A percentile compares a stretch with the other conserved stretches of the same genome.
Evolutionary conservation across 2,329 filamentous ascomycete genomes (phyloP).

Genomic region (Trichophyton schoenleinii): DNA sequence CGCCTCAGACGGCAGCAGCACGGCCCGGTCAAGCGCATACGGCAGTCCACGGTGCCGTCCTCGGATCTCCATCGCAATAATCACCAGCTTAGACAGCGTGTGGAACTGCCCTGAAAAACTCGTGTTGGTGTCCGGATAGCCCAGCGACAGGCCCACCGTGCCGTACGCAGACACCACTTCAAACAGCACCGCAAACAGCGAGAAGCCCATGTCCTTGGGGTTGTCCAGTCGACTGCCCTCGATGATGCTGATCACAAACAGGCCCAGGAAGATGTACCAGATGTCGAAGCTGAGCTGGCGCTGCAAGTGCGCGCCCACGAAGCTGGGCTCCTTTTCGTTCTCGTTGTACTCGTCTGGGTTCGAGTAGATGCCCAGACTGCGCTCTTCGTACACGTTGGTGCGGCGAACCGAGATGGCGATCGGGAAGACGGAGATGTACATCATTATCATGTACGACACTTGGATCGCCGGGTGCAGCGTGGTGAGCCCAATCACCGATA

Average conservation of each 20-base stretch:
- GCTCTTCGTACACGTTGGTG: constrained; percentile 93
- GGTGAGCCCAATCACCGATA: constrained; percentile 65
- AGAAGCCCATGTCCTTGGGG: constrained; percentile 46
- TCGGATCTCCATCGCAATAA: constrained; percentile 55
- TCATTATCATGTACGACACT: constrained; percentile 93
- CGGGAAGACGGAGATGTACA: constrained; percentile 97
- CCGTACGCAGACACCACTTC: constrained; percentile 86
- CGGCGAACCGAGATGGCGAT: constrained; percentile 89
- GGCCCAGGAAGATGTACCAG: constrained; percentile 90
- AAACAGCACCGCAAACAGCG: constrained; percentile 60
- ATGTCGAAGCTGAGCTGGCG: constrained; percentile 91
- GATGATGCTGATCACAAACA: constrained; percentile 83
- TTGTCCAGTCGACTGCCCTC: constrained; percentile 62
- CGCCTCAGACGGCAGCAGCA: constrained; percentile 54
- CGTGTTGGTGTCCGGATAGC: constrained; percentile 61
- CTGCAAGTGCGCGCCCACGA: constrained; percentile 82
- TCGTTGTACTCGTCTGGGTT: constrained; percentile 56
- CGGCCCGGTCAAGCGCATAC: constrained; percentile 57
- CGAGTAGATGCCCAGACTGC: constrained; percentile 52
- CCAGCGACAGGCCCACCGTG: constrained; percentile 82
- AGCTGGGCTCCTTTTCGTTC: constrained; percentile 54
- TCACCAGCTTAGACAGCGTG: constrained; percentile 52
- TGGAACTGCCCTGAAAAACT: constrained; percentile 75
- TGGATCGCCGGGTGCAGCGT: constrained; percentile 80
- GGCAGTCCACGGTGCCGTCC: constrained; percentile 53